Base-by-base conservation (phyloP, 352 stramenopile genomes). In the Globisporangium barbulae region DNA sequence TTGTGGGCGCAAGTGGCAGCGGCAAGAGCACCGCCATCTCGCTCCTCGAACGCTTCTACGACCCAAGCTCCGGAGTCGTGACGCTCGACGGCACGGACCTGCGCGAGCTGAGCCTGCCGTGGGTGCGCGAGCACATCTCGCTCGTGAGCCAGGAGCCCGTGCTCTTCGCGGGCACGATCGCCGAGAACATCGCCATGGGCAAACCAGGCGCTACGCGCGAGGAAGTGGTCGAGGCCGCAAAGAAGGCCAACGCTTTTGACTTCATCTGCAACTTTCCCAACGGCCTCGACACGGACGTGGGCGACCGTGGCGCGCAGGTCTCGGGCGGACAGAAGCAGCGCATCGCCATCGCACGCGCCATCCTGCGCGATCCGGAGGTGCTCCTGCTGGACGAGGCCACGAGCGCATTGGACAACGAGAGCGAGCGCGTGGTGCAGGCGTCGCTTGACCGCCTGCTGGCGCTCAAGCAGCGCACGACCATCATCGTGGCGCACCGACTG, bases 281-380 rank as follows among this genome's bases (percentile, higher is more conserved):
- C 25, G 25, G 25, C 25, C 25, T 28, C 25, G 25, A 28, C 25
- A 28, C 25, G 25, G 25, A 28, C 25, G 25, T 28, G 25, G 68
- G 94, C 13, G 90, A 98, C 61, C 69, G 89, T 33, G 93, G 93
- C 22, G 84, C 94, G 21, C 85, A 96, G 71, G 76, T 99, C 0
- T 93, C 73, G 8, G 95, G 95, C 42, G 96, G 96, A 9, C 96
- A 99, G 70, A 98, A 98, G 67, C 90, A 97, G 71, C 71, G 90
- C 21, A 89, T 98, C 63, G 91, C 91, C 39, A 96, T 99, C 44
- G 39, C 39, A 45, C 8, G 70, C 59, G 9, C 48, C 59, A 50
- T 65, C 74, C 15, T 5, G 33, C 67, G 48, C 71, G 72, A 33
- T 72, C 81, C 67, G 69, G 84, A 61, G 39, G 72, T 73, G 49